Conservation (phyloP, 768 basidiomycete genomes). For the Mycena belliarum region DNA sequence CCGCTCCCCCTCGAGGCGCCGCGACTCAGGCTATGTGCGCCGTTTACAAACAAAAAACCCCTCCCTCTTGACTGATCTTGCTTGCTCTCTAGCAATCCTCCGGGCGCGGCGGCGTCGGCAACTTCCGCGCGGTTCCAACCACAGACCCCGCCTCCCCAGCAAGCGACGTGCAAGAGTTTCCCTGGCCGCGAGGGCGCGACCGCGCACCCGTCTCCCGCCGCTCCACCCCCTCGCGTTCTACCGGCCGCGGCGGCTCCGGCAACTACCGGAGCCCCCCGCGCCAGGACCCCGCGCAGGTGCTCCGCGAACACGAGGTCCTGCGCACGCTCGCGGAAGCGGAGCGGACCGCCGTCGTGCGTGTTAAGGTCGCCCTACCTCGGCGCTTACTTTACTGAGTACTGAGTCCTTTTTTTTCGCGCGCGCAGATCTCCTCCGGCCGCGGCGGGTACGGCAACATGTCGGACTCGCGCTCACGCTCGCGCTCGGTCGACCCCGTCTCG, state of each 20-base stretch:
- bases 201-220: conserved; percentile 3
- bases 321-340: conserved; percentile 14
- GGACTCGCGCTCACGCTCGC: conserved; percentile 3
- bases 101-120: conserved; percentile 16
- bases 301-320: conserved; percentile 13
- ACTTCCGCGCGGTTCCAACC: neutral
- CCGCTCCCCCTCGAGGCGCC: conserved; percentile 1
- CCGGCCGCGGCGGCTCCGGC: conserved; percentile 13
- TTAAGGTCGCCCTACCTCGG: no score
- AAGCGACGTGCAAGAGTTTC: conserved; percentile 13
- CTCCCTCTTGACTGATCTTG: neutral
- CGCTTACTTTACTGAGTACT: no score
- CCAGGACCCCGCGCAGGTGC: neutral
- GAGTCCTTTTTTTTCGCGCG: no score
- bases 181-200: conserved; percentile 15
- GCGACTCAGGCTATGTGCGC: neutral
- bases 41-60: neutral
- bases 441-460: conserved; percentile 15
- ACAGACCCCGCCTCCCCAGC: neutral
- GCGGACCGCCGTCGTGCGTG: neutral
- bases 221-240: neutral
- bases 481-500: conserved; percentile 5
- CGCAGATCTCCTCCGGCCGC: conserved; percentile 8
- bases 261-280: conserved; percentile 11
- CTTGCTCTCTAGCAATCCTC: conserved; percentile 8